phyloP scores from a whole-genome alignment of 148 eudicot genomes.

The Silene conica region DNA sequence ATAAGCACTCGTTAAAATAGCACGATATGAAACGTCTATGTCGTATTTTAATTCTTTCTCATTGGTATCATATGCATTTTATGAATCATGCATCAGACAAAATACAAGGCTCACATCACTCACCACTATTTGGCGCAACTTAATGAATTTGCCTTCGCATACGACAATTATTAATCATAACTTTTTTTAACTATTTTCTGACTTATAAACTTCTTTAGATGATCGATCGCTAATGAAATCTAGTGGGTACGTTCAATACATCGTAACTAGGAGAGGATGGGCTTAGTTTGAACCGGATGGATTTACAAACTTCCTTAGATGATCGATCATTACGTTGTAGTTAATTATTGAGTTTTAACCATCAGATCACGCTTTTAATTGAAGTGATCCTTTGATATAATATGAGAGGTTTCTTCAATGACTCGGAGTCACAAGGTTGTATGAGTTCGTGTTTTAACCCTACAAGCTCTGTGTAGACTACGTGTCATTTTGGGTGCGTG shows the following conservation, averaged over 20 bases:
- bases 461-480: no score
- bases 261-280: no score
- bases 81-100: conserved; percentile 27
- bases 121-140: conserved; percentile 5
- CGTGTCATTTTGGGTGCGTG: no score
- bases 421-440: no score
- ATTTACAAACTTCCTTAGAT: no score
- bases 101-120: not conserved
- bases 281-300: no score
- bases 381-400: no score
- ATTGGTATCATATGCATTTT: not conserved
- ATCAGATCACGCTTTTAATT: no score
- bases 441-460: no score
- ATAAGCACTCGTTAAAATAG: conserved; percentile 19
- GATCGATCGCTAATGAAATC: conserved; percentile 25
- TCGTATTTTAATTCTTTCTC: conserved; percentile 11
- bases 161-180: not conserved
- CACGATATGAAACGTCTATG: conserved; percentile 21
- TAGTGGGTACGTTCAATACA: not conserved
- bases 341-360: no score
- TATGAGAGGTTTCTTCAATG: no score
- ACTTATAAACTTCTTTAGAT: not conserved
- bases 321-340: no score
- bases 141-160: conserved; percentile 16
- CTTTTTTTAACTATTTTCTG: not conserved